Base-by-base conservation (phyloP, 805 yeast genomes). In the Zygotorulaspora florentina region DNA sequence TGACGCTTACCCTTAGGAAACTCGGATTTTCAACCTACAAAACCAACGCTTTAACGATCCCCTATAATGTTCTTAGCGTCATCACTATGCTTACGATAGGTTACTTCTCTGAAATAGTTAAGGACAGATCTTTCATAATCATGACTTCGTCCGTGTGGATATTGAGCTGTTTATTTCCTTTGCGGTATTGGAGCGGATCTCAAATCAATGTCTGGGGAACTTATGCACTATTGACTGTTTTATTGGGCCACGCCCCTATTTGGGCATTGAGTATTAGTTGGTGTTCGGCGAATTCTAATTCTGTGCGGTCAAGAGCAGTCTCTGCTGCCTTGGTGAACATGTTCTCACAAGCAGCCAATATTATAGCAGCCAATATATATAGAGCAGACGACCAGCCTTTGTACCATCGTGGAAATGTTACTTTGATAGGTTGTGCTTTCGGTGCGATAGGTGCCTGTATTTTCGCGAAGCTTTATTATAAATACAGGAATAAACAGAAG, bases 281-380 rank as follows among this genome's bases (percentile, higher is more conserved):
- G 81, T 74, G 79, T 46, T 80, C 88, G 0, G 61, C 76, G 25
- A 82, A 82, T 54, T 73, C 87, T 8, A 76, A 79, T 59, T 71
- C 83, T 1, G 84, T 83, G 23, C 65, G 82, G n/a, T 67, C 79
- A 2, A 68, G 90, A 53, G 77, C 88, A 0, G 80, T 83, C 3
- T 73, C 83, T 11, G 78, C 87, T 0, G 80, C 88, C 0, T 46
- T 83, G 39, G 81, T 77, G 57, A 84, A 83, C 55, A 80, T 82
- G 71, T 75, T 72, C 59, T 78, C 77, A 0, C 89, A 84, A 57
- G 68, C 78, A 0, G 83, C 80, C 1, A 62, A 69, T 15, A 79
- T 84, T 40, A 66, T 76, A 8, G 66, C 79, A 2, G 67, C 80
- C 7, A 77, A 82, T 54, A 71, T 84, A 6, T 84, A 83, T 61